These are phyloP conservation scores for Alternaria triticina DNA, from an alignment of 2,329 filamentous ascomycete genomes.

Conservation along the genomic window DNA sequence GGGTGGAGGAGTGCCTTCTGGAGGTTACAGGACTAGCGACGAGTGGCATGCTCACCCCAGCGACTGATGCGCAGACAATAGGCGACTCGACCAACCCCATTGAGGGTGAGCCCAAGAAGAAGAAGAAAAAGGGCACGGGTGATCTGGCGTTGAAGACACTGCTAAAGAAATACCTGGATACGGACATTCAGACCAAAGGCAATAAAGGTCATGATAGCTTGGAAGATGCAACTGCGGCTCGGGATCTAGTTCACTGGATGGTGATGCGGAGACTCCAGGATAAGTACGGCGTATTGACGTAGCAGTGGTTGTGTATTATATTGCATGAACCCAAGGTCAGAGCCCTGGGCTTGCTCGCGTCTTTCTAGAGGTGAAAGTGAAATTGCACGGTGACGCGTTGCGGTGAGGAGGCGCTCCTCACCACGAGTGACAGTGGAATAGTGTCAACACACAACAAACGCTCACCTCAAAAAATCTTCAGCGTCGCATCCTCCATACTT, in stretches of 20 bases:
- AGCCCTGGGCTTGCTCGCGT: neutral
- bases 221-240: constrained; percentile 86
- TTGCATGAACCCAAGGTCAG: too few relatives aligned
- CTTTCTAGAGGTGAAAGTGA: neutral
- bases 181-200: constrained; percentile 82
- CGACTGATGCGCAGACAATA: neutral
- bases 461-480: neutral
- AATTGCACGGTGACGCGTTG: neutral
- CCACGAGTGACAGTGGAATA: neutral
- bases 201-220: constrained; percentile 79
- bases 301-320: too few relatives aligned
- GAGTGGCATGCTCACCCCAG: neutral
- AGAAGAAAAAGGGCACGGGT: constrained; percentile 4
- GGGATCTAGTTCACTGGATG: constrained; percentile 90
- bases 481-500: neutral
- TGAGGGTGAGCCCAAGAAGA: constrained; percentile 2
- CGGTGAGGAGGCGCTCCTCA: neutral
- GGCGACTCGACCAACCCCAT: neutral
- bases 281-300: neutral
- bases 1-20: neutral
- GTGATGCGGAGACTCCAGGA: constrained; percentile 21
- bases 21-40: neutral
- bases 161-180: constrained; percentile 77
- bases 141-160: constrained; percentile 72
- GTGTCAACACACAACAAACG: neutral